Percentiles rank a stretch among this genome's conserved stretches.
Evolutionary conservation across 495 filamentous ascomycete genomes (phyloP).

Genomic region (Filosporella fistucella): DNA sequence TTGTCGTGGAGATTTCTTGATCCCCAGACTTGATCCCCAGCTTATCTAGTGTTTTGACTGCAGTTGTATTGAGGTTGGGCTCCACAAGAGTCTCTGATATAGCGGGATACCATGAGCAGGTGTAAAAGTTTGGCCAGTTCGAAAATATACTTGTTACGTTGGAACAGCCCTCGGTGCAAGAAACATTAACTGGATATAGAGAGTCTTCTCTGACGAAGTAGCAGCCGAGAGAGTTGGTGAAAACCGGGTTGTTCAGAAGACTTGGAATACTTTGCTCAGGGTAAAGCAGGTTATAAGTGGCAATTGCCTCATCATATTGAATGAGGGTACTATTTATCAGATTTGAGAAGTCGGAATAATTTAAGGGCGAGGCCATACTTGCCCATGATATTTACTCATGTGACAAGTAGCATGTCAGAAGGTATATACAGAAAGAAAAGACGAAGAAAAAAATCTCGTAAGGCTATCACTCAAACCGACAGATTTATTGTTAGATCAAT

Average conservation of each 20-base stretch:
- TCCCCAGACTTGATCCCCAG: not conserved
- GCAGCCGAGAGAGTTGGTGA: constrained; percentile 3
- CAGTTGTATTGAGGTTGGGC: not conserved
- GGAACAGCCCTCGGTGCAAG: constrained; percentile 2
- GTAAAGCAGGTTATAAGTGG: too few relatives aligned
- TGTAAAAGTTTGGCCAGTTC: constrained; percentile 14
- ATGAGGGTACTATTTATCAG: too few relatives aligned
- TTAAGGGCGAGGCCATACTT: too few relatives aligned
- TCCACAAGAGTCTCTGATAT: not conserved
- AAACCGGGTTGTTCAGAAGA: constrained; percentile 3
- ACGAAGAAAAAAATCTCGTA: too few relatives aligned
- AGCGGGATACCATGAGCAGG: constrained; percentile 11
- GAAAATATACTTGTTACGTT: constrained; percentile 1
- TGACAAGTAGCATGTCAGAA: too few relatives aligned
- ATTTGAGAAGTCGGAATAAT: not conserved
- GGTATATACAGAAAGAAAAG: too few relatives aligned
- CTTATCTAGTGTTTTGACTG: not conserved
- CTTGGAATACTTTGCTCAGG: not conserved
- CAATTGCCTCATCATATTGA: too few relatives aligned
- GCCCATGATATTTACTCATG: too few relatives aligned
- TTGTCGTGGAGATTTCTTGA: not conserved
- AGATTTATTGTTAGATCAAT: too few relatives aligned
- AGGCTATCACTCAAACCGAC: too few relatives aligned
- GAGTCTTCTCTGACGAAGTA: not conserved
- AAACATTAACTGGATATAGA: not conserved